Evolutionary conservation across 164 flowering plant genomes (phyloP).

Genomic region (Warburgia ugandensis): DNA sequence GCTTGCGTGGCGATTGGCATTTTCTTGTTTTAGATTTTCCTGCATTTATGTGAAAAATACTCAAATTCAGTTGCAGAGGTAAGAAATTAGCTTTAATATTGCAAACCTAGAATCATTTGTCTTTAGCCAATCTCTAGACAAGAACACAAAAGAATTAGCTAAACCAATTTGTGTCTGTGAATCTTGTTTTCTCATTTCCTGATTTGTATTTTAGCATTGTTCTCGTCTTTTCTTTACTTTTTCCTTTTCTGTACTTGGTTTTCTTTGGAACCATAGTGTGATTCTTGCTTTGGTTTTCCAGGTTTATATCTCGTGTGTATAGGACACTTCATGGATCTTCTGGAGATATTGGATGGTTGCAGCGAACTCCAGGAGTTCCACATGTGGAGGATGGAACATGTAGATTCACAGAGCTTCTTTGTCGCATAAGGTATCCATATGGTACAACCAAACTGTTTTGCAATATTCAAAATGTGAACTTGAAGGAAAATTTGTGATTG

Average conservation of each 20-base stretch:
- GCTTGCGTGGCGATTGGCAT: constrained; percentile 44
- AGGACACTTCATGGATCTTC: constrained; percentile 71
- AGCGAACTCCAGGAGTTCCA: constrained; percentile 46
- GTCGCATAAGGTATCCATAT: constrained; percentile 45
- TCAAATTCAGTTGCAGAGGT: constrained; percentile 43
- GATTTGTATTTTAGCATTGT: neutral
- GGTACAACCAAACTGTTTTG: neutral
- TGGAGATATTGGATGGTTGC: constrained; percentile 92
- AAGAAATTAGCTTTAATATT: constrained; percentile 3
- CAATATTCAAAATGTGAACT: no score
- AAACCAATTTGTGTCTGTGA: no score
- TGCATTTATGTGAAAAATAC: constrained; percentile 28
- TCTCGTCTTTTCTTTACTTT: neutral
- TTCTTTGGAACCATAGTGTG: neutral
- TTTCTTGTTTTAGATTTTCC: constrained; percentile 31
- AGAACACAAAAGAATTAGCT: neutral
- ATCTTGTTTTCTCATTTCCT: no score
- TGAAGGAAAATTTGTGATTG: no score
- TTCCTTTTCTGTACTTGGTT: neutral
- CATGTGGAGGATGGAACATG: constrained; percentile 70
- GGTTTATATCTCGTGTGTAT: constrained; percentile 42
- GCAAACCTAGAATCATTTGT: no score
- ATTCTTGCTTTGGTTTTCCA: constrained; percentile 20
- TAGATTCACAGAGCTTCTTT: constrained; percentile 70
- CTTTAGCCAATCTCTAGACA: neutral